Conservation (phyloP, 2,329 filamentous ascomycete species). For the Aureobasidium sp. region DNA sequence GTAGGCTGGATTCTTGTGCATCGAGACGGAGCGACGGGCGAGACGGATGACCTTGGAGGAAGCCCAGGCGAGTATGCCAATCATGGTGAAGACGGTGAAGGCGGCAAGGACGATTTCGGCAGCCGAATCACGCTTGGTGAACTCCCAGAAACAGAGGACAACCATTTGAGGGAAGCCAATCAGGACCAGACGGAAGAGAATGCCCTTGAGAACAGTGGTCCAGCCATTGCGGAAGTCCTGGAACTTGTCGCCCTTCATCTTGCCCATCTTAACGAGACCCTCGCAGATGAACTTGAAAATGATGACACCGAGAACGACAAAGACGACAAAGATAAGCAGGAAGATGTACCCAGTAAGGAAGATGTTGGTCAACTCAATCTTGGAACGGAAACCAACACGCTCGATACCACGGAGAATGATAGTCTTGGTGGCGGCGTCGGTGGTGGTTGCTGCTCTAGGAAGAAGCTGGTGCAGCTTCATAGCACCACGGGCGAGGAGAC, state of each 20-base stretch:
- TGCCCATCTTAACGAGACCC: slow-evolving; percentile 61
- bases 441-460: slow-evolving; percentile 26
- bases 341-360: slow-evolving; percentile 88
- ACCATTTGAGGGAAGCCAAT: slow-evolving; percentile 89
- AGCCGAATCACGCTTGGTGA: slow-evolving; percentile 75
- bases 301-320: slow-evolving; percentile 64
- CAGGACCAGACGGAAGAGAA: slow-evolving; percentile 76
- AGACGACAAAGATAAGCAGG: slow-evolving; percentile 73
- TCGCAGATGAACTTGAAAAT: slow-evolving; percentile 78
- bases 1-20: slow-evolving; percentile 95
- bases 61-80: slow-evolving; percentile 72
- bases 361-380: slow-evolving; percentile 83
- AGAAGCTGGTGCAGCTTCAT: slow-evolving; percentile 38
- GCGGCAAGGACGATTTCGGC: slow-evolving; percentile 81
- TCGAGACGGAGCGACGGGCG: slow-evolving; percentile 74
- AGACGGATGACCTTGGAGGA: slow-evolving; percentile 83
- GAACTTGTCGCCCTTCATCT: slow-evolving; percentile 80
- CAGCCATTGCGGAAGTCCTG: slow-evolving; percentile 90
- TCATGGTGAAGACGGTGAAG: slow-evolving; percentile 79
- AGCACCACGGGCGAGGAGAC: slow-evolving; percentile 48
- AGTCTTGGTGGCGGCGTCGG: slow-evolving; percentile 25
- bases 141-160: slow-evolving; percentile 87
- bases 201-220: slow-evolving; percentile 86
- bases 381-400: slow-evolving; percentile 75
- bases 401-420: slow-evolving; percentile 70